Conservation (phyloP, 78 protist genomes). For the Chrysochromulina tobinii region DNA sequence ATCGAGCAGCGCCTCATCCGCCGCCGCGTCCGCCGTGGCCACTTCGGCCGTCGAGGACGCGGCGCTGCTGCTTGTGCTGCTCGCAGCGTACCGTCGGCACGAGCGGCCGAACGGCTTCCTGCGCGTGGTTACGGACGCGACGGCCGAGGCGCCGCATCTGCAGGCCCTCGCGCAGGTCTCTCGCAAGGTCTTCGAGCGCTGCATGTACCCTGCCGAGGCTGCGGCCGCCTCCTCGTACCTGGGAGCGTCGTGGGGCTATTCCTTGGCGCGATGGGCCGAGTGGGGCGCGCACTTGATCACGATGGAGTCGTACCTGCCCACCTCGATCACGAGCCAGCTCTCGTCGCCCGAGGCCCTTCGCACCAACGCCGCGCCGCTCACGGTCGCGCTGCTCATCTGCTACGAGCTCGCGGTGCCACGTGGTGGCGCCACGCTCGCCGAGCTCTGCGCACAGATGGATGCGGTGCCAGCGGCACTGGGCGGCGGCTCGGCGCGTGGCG, state of each 20-base stretch:
- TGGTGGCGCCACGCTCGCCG: neutral
- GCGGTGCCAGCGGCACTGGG: neutral
- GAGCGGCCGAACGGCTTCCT: neutral
- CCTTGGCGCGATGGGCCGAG: no score
- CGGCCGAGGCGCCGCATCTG: neutral
- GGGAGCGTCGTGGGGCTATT: no score
- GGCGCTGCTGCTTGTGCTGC: neutral
- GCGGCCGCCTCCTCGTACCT: no score
- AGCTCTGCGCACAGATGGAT: neutral
- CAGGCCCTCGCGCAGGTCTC: no score
- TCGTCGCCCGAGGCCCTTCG: neutral
- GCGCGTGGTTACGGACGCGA: neutral
- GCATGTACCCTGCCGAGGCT: no score
- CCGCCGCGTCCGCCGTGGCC: no score
- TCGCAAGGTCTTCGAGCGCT: neutral
- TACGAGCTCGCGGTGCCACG: neutral
- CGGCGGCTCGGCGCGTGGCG: neutral
- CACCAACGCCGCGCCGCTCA: neutral
- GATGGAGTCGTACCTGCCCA: neutral
- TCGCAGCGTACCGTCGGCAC: neutral
- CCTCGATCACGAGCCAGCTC: neutral
- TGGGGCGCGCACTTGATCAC: neutral
- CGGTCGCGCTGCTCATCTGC: neutral
- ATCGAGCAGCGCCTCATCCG: neutral
- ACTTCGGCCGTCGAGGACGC: neutral